phyloP scores from a whole-genome alignment of 2,329 filamentous ascomycete species.

The Phoma sp. region DNA sequence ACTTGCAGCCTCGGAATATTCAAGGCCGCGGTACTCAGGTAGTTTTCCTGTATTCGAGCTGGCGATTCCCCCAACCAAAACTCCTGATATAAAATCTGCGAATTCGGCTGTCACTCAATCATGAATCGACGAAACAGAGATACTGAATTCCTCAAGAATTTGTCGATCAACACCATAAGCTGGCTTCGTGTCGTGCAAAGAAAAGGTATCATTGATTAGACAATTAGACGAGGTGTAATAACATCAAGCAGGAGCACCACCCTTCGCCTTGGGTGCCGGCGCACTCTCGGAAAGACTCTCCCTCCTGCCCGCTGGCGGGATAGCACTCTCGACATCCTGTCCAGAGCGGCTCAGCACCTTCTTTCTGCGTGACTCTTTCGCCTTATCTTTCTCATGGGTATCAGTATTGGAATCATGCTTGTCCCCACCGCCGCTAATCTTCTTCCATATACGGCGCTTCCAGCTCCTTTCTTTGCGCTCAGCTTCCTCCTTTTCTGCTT shows the following conservation, averaged over 20 bases:
- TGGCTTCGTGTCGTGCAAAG: background rate
- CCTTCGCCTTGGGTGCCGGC: background rate
- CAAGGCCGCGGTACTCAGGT: too few relatives aligned
- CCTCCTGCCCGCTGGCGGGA: constrained; percentile 43
- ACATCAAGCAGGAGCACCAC: constrained; percentile 1
- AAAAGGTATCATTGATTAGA: constrained; percentile 3
- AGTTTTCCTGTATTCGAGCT: too few relatives aligned
- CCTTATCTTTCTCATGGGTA: constrained; percentile 26
- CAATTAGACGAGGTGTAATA: background rate
- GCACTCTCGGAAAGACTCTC: constrained; percentile 19
- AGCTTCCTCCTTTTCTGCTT: constrained; percentile 55
- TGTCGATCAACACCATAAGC: too few relatives aligned
- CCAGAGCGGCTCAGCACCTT: constrained; percentile 40
- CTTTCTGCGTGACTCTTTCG: constrained; percentile 31
- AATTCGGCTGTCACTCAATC: too few relatives aligned
- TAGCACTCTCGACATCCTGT: constrained; percentile 45
- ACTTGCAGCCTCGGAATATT: too few relatives aligned
- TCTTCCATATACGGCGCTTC: constrained; percentile 38
- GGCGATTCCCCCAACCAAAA: too few relatives aligned
- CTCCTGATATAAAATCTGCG: too few relatives aligned
- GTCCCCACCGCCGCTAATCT: constrained; percentile 24
- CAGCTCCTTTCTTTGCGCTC: constrained; percentile 45
- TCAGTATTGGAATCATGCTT: constrained; percentile 21
- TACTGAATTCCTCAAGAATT: too few relatives aligned
- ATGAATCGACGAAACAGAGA: too few relatives aligned